Evolutionary conservation across 106 monocot species (phyloP), one percentile per base, ranked within the genome.

Genomic region (Posidonia australis): DNA sequence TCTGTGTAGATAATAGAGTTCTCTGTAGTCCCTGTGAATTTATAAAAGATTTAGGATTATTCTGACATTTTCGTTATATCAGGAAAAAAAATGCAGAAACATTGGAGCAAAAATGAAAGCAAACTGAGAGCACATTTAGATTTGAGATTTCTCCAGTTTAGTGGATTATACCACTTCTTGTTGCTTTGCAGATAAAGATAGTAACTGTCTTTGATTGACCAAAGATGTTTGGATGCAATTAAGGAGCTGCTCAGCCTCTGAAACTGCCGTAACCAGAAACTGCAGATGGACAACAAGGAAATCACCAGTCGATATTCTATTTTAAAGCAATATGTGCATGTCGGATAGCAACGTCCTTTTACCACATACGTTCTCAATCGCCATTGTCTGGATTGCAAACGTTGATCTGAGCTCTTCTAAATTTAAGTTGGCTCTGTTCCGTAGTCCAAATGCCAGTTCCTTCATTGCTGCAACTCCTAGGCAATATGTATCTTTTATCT

Each of bases 281-380:
- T 89, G 71, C 60, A 67, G 46, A 60, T 12, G 51, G 43, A 36
- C 36, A 26, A 55, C 24, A 2, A 42, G 5, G 1, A 23, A 52
- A 52, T 36, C 36, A 36, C 2, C 36, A 52, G 18, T 14, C n/a
- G 52, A 53, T 7, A 13, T 53, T 53, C 52, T 23, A n/a, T 22
- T 22, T 53, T 31, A 24, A 21, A 19, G 0, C 23, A 45, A 29
- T 17, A 30, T 23, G 2, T 44, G 19, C 6, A 22, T 36, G 4
- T 48, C 48, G 1, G 2, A 48, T 9, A 48, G 18, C 18, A 48
- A 5, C 12, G 11, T 27, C 12, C 17, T 14, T 10, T 69, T 43
- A n/a, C 20, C 23, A 17, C 77, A 60, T 77, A 82, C 89, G 79
- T 82, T 84, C 49, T 78, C 89, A 67, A 82, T 46, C 14, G 77